Conservation (phyloP, 2,329 filamentous ascomycete genomes). For the Pseudonectria buxi region DNA sequence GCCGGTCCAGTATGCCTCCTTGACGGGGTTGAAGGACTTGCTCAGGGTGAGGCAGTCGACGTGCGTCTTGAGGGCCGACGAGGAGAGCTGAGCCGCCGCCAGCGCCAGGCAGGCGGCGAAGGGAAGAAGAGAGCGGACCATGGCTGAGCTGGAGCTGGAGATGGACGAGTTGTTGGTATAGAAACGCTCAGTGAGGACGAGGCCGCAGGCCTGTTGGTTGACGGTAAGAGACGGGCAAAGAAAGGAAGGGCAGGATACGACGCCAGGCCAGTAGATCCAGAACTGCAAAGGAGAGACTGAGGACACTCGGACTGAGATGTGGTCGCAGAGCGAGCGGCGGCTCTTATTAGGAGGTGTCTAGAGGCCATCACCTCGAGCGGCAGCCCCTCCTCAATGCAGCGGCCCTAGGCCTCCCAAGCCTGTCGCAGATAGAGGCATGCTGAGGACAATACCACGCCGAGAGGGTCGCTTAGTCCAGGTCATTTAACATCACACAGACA, state of each 20-base stretch:
- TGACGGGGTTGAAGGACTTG: slow-evolving; percentile 48
- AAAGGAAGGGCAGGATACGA: slow-evolving; percentile 4
- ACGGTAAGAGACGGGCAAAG: slow-evolving; percentile 6
- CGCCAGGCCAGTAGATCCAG: too few relatives aligned
- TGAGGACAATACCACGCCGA: neutral
- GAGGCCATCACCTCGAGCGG: too few relatives aligned
- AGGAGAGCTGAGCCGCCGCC: slow-evolving; percentile 18
- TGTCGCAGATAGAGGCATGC: slow-evolving; percentile 2
- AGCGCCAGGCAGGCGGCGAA: slow-evolving; percentile 21
- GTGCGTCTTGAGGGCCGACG: slow-evolving; percentile 21
- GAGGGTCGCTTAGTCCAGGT: slow-evolving; percentile 3
- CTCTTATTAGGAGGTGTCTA: too few relatives aligned
- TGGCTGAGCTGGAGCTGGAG: too few relatives aligned
- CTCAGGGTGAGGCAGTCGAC: slow-evolving; percentile 41
- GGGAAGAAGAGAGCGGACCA: slow-evolving; percentile 18
- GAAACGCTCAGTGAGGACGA: too few relatives aligned
- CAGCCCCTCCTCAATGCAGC: too few relatives aligned
- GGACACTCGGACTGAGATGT: too few relatives aligned
- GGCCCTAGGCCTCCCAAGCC: too few relatives aligned
- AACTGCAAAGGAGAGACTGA: too few relatives aligned
- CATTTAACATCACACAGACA: slow-evolving; percentile 16
- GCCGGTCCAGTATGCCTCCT: slow-evolving; percentile 55
- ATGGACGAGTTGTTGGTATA: too few relatives aligned
- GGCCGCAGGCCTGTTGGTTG: too few relatives aligned
- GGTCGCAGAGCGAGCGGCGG: neutral